Evolutionary conservation across 495 filamentous ascomycete genomes (phyloP), one percentile per base, ranked within the genome.

Genomic region (Podospora tetraspora): DNA sequence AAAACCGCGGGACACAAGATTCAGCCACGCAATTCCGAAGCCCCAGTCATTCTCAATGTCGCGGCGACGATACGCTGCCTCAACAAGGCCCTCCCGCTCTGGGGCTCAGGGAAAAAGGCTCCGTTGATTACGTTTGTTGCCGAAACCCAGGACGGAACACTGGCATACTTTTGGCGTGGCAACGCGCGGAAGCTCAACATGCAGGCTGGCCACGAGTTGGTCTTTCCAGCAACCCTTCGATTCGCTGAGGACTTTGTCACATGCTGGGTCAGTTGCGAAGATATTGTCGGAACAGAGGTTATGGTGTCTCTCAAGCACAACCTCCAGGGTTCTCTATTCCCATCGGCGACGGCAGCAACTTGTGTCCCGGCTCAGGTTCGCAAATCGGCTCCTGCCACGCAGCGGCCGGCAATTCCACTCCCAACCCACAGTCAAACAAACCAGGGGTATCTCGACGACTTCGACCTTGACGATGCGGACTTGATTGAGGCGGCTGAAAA

Each of bases 221-320:
- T 82, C 7, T 89, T 97, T 66, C 80, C 79, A 19, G 87, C 84
- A 1, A 78, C 85, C 0, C 71, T 97, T 57, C 83, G 81, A 10
- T 79, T 73, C 9, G 69, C 80, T 11, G 83, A 82, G 10, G 88
- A 94, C 59, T 79, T 75, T 19, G 82, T 97, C 58, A 79, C 79
- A 24, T 95, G 91, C 68, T 87, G 92, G 76, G 84, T 92, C 13
- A 91, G 90, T 79, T 97, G 95, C 71, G 94, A 97, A 77, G 91
- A 92, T 56, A 91, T 97, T 69, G 92, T 94, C 69, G 96, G 94
- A 3, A 97, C 96, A 0, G 76, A 86, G 66, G 83, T 87, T 58
- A 80, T 81, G 30, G 87, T 85, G 57, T 79, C 84, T 11, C 70
- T 97, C 11, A 86, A 86, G 56, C 90, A 87, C 24, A 79, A 86